Conservation (phyloP, 768 basidiomycete species). For the Crassisporium funariophilum region DNA sequence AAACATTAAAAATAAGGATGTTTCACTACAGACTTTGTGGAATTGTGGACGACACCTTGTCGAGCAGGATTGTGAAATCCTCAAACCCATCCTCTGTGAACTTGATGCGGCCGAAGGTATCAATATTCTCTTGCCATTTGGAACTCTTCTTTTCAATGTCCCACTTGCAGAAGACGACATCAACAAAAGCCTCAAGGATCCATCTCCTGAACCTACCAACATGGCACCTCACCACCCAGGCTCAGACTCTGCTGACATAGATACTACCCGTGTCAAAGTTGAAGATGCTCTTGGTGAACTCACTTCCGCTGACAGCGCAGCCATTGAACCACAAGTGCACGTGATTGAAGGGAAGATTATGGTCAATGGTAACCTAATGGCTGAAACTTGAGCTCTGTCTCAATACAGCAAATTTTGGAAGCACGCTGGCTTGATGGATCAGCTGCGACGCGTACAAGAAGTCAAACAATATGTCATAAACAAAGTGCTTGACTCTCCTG, state of each 20-base stretch:
- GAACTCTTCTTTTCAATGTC: slow-evolving; percentile 11
- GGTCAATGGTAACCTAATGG: slow-evolving; percentile 6
- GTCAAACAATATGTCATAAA: slow-evolving; percentile 8
- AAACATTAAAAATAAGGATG: slow-evolving; percentile 25
- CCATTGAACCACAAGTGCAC: not conserved
- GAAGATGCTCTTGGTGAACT: slow-evolving; percentile 10
- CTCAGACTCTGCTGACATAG: not conserved
- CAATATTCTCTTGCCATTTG: slow-evolving; percentile 19
- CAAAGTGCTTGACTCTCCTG: not conserved
- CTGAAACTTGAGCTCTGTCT: slow-evolving; percentile 12
- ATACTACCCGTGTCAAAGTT: slow-evolving; percentile 16
- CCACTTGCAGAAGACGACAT: slow-evolving; percentile 19
- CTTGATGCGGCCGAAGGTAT: slow-evolving; percentile 2
- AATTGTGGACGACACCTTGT: slow-evolving; percentile 22
- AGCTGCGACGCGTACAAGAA: slow-evolving; percentile 17
- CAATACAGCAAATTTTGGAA: slow-evolving; percentile 16
- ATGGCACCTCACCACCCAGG: not conserved
- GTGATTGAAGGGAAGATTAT: not conserved
- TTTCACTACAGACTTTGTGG: slow-evolving; percentile 34
- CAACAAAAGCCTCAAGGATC: slow-evolving; percentile 21
- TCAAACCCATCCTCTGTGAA: slow-evolving; percentile 1
- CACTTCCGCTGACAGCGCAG: not conserved
- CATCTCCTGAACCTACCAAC: not conserved
- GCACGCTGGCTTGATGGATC: slow-evolving; percentile 17
- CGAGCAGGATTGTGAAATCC: slow-evolving; percentile 12